Percentiles rank a stretch among this genome's conserved stretches.
Conservation (phyloP, 176 grass and related monocot genomes). For the Phragmites australis region DNA sequence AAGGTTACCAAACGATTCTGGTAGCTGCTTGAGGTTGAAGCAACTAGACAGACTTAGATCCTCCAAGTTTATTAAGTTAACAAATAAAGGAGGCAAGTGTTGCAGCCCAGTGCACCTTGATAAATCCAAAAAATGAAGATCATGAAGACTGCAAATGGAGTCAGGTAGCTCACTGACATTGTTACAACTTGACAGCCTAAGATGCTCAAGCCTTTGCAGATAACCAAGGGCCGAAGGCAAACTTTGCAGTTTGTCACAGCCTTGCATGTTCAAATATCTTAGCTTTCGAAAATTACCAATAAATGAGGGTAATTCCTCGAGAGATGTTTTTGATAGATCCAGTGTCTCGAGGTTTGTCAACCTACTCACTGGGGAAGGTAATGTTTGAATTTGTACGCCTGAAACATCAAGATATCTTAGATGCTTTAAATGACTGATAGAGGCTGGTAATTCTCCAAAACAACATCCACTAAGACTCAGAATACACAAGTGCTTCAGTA, state of each 20-base stretch:
- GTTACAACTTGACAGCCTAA: conserved; percentile 25
- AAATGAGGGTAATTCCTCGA: conserved; percentile 24
- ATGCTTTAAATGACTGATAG: conserved; percentile 31
- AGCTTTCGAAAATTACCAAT: conserved; percentile 36
- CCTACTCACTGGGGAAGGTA: conserved; percentile 18
- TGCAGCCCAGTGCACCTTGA: conserved; percentile 34
- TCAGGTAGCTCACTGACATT: neutral
- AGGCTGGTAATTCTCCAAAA: conserved; percentile 28
- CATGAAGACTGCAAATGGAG: conserved; percentile 16
- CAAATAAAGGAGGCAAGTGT: conserved; percentile 24
- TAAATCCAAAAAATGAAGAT: conserved; percentile 33
- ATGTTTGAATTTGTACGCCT: conserved; percentile 1
- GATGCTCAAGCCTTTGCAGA: conserved; percentile 21
- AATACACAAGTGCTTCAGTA: conserved; percentile 40
- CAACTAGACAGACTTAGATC: conserved; percentile 36
- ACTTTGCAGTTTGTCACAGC: conserved; percentile 36
- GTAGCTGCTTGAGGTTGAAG: conserved; percentile 31
- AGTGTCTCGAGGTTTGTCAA: conserved; percentile 42
- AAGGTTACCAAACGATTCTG: conserved; percentile 44
- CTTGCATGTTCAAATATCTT: conserved; percentile 44
- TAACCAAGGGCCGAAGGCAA: conserved; percentile 20
- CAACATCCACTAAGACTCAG: conserved; percentile 42
- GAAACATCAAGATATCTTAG: conserved; percentile 54
- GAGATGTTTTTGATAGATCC: conserved; percentile 45
- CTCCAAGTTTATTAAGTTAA: conserved; percentile 34